Conservation (phyloP, 2,329 filamentous ascomycete genomes). For the Amesomyces nigricolor region DNA sequence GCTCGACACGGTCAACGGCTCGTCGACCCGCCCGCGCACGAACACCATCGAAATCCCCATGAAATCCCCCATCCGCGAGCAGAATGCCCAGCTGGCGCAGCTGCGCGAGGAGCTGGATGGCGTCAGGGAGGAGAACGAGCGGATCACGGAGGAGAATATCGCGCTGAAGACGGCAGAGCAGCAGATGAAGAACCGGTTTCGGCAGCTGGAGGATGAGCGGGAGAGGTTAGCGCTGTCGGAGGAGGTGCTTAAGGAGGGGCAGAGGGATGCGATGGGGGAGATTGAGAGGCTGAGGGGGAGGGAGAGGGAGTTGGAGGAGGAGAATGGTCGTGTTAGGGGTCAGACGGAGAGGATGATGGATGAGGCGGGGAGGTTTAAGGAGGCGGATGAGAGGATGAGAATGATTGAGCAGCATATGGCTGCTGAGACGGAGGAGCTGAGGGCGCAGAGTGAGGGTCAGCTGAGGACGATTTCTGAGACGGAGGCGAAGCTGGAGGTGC, state of each 20-base stretch:
- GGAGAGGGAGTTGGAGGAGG: conserved; percentile 16
- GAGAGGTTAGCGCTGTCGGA: conserved; percentile 8
- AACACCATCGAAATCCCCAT: conserved; percentile 52
- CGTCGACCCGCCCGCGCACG: conserved; percentile 32
- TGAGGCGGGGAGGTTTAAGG: conserved; percentile 8
- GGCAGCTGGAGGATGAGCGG: conserved; percentile 4
- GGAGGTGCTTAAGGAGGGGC: conserved; percentile 8
- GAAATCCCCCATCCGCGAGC: conserved; percentile 52
- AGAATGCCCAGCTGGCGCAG: conserved; percentile 36
- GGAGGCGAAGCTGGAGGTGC: conserved; percentile 59
- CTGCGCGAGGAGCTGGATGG: conserved; percentile 27
- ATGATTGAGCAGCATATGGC: conserved; percentile 32
- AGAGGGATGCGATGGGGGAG: conserved; percentile 5
- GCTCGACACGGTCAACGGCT: conserved; percentile 58
- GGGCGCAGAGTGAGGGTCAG: conserved; percentile 34
- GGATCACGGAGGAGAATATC: conserved; percentile 29
- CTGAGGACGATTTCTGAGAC: conserved; percentile 53
- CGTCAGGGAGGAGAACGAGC: conserved; percentile 29
- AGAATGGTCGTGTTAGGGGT: conserved; percentile 9
- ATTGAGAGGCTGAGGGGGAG: conserved; percentile 2
- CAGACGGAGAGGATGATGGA: conserved; percentile 10
- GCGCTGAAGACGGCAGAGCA: conserved; percentile 32
- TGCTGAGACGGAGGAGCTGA: conserved; percentile 35
- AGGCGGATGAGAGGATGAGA: conserved; percentile 25
- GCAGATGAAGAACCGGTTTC: conserved; percentile 26